Percentiles rank a stretch among this genome's conserved stretches.
Conservation (phyloP, 2,329 filamentous ascomycete species). For the Zymoseptoria crescenta region DNA sequence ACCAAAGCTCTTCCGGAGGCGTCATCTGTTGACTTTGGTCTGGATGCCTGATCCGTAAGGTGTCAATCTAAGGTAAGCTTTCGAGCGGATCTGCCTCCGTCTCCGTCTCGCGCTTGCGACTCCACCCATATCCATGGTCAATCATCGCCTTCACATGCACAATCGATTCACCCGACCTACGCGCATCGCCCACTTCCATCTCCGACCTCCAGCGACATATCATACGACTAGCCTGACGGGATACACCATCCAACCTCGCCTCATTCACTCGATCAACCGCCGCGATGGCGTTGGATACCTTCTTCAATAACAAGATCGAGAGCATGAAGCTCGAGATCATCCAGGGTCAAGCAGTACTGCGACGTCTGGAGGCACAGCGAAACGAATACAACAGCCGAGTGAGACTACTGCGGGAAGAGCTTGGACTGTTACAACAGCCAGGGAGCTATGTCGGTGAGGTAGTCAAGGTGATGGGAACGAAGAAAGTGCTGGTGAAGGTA, state of each 20-base stretch:
- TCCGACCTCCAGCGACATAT: background rate
- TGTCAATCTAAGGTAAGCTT: background rate
- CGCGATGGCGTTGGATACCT: constrained; percentile 97
- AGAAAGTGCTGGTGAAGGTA: constrained; percentile 98
- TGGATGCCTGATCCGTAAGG: background rate
- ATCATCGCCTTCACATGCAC: constrained; percentile 6
- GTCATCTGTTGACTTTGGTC: background rate
- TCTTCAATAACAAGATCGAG: constrained; percentile 99
- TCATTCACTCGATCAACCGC: constrained; percentile 13
- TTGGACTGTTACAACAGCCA: constrained; percentile 90
- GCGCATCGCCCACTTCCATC: background rate
- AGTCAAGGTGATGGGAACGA: constrained; percentile 99
- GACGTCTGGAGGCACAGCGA: constrained; percentile 90
- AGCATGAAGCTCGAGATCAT: constrained; percentile 99
- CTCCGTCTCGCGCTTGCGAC: background rate
- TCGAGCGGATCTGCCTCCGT: background rate
- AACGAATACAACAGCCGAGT: constrained; percentile 99
- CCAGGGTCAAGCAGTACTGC: constrained; percentile 90
- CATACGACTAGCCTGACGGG: background rate
- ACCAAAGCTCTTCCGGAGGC: background rate
- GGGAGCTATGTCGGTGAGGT: constrained; percentile 98
- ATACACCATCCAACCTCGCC: background rate
- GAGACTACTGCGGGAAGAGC: constrained; percentile 85
- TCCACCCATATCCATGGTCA: background rate
- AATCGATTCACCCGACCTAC: background rate